Conservation (phyloP, 345 rosid species). For the Salix caprea region DNA sequence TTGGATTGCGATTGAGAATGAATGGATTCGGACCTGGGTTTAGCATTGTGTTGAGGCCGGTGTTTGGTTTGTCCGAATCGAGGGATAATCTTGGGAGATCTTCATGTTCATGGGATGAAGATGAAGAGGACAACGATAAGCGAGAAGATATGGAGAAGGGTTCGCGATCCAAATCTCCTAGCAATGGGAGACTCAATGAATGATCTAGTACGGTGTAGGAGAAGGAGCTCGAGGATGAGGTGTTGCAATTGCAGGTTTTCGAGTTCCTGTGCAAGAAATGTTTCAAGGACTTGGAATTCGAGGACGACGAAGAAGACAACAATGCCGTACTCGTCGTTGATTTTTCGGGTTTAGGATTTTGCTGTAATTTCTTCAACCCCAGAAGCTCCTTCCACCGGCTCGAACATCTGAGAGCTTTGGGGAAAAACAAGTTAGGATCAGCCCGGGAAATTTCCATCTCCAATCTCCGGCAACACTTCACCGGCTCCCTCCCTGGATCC, state of each 20-base stretch:
- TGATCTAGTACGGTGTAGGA: slow-evolving; percentile 32
- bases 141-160: slow-evolving; percentile 75
- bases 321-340: slow-evolving; percentile 13
- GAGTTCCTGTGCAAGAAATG: slow-evolving; percentile 66
- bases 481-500: slow-evolving; percentile 10
- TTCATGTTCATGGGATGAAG: slow-evolving; percentile 85
- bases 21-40: slow-evolving; percentile 55
- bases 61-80: slow-evolving; percentile 65
- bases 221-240: slow-evolving; percentile 17
- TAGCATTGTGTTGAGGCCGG: slow-evolving; percentile 3
- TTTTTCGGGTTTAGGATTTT: slow-evolving; percentile 31
- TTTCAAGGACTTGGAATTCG: slow-evolving; percentile 41
- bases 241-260: slow-evolving; percentile 32
- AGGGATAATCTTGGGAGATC: slow-evolving; percentile 75
- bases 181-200: slow-evolving; percentile 55
- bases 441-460: slow-evolving; percentile 38
- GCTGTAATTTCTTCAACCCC: slow-evolving; percentile 64
- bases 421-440: slow-evolving; percentile 55
- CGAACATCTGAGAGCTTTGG: slow-evolving; percentile 81
- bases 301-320: slow-evolving; percentile 19
- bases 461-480: slow-evolving; percentile 35
- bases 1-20: slow-evolving; percentile 23
- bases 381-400: slow-evolving; percentile 93
- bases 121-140: slow-evolving; percentile 79
- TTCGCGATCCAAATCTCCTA: slow-evolving; percentile 62